A percentile compares a stretch with the other conserved stretches of the same genome.
phyloP scores from a whole-genome alignment of 352 stramenopile species.

The Globisporangium megalacanthum region DNA sequence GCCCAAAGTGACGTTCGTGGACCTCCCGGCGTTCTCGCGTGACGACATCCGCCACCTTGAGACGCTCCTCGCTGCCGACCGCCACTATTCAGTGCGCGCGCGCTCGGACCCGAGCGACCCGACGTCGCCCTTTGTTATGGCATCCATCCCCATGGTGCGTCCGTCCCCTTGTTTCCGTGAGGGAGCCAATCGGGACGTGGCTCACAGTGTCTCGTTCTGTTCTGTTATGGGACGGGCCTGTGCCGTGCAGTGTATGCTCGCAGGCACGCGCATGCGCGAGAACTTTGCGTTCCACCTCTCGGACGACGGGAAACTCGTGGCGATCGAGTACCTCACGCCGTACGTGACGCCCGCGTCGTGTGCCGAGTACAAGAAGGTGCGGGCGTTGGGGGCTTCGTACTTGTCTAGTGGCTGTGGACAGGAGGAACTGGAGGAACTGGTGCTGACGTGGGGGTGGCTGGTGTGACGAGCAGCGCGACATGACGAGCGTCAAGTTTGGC shows the following conservation, averaged over 20 bases:
- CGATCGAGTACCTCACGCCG: slow-evolving; percentile 78
- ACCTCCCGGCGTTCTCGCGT: slow-evolving; percentile 33
- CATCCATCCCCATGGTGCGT: slow-evolving; percentile 63
- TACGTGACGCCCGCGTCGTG: slow-evolving; percentile 35
- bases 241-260: slow-evolving; percentile 53
- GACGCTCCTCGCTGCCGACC: slow-evolving; percentile 34
- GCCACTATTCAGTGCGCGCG: slow-evolving; percentile 65
- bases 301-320: slow-evolving; percentile 67
- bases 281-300: slow-evolving; percentile 81
- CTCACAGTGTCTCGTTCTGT: not conserved
- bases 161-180: not conserved
- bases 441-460: not conserved
- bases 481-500: slow-evolving; percentile 58
- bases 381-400: not conserved
- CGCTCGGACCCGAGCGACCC: slow-evolving; percentile 53
- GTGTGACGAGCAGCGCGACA: slow-evolving; percentile 21
- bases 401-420: not conserved
- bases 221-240: not conserved
- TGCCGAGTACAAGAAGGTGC: slow-evolving; percentile 45
- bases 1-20: slow-evolving; percentile 56
- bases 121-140: slow-evolving; percentile 61
- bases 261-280: slow-evolving; percentile 64
- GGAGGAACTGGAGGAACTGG: not conserved
- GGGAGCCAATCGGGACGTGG: not conserved
- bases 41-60: slow-evolving; percentile 45